Conservation (phyloP, 331 rosid genomes). For the Cydonia oblonga region DNA sequence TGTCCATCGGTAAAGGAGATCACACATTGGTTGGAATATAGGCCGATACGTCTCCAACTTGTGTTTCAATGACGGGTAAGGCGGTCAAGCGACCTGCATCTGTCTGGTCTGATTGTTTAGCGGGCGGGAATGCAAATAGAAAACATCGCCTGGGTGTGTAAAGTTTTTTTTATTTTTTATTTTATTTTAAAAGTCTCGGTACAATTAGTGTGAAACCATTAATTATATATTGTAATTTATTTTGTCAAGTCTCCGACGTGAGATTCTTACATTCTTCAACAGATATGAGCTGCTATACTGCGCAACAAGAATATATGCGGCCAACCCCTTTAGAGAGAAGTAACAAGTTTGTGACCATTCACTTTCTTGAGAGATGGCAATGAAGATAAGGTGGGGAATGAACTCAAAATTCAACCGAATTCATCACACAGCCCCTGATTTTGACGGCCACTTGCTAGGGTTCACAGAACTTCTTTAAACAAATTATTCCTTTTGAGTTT, state of each 20-base stretch:
- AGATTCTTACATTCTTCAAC: background rate
- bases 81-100: background rate
- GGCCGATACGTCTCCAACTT: background rate
- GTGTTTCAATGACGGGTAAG: background rate
- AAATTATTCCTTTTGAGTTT: background rate
- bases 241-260: background rate
- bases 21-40: no score
- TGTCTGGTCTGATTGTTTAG: background rate
- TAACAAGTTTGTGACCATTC: slow-evolving; percentile 3
- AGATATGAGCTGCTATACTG: background rate
- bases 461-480: background rate
- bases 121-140: no score
- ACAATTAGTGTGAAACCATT: background rate
- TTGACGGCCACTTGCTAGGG: background rate
- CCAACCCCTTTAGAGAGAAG: background rate
- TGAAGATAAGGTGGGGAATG: slow-evolving; percentile 17
- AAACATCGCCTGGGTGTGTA: background rate
- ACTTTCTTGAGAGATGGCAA: slow-evolving; percentile 4
- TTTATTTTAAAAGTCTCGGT: background rate
- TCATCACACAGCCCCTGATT: background rate
- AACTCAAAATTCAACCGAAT: background rate
- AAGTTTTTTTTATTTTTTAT: no score
- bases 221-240: no score
- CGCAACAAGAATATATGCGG: background rate
- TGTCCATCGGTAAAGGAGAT: no score